These are phyloP conservation scores for Aspergillus diversus DNA, from an alignment of 495 filamentous ascomycete genomes.

Conservation along the genomic window DNA sequence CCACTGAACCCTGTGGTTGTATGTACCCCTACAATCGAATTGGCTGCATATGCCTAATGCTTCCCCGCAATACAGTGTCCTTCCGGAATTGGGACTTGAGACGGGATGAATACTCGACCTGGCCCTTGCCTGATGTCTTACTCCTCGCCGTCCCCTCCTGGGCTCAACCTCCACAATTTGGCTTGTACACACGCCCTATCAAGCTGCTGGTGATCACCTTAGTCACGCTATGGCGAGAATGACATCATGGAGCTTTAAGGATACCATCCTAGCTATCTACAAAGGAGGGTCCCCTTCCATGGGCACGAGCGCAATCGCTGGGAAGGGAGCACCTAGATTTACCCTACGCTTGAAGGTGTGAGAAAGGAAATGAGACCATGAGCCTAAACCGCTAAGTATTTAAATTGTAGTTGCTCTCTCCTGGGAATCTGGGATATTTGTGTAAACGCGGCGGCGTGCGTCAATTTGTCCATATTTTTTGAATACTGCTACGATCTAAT, in stretches of 20 bases:
- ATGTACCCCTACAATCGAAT: neutral
- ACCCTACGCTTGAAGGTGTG: neutral
- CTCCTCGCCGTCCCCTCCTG: neutral
- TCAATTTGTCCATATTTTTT: no score
- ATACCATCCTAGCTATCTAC: neutral
- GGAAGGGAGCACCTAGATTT: constrained; percentile 13
- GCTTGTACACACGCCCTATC: neutral
- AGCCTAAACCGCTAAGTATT: neutral
- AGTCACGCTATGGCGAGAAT: neutral
- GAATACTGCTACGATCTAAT: no score
- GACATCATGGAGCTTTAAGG: neutral
- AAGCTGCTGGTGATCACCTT: neutral
- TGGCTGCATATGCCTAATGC: neutral
- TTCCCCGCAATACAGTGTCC: neutral
- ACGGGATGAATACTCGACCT: neutral
- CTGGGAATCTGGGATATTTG: no score
- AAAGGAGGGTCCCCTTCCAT: neutral
- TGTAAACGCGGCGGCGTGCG: no score
- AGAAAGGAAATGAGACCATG: neutral
- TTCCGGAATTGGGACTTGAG: neutral
- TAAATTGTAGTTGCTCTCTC: no score
- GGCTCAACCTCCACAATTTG: neutral
- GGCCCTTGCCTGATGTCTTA: neutral
- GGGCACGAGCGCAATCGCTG: neutral
- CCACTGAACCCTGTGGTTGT: neutral